phyloP scores from a whole-genome alignment of 148 eudicot species.

The Vaccinium corymbosum region DNA sequence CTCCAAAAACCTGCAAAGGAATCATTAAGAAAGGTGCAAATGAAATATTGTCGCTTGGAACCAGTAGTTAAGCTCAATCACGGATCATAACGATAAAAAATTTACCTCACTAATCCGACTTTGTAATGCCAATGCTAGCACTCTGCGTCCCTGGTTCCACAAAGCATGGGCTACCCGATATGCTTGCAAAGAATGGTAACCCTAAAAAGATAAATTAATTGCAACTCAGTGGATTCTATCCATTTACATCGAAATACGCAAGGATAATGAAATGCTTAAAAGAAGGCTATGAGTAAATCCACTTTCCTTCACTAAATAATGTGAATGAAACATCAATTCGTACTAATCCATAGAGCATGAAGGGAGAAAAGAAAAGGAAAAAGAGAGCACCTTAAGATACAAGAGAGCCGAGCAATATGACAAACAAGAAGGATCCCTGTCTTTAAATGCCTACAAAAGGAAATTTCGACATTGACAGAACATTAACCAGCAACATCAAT shows the following conservation, averaged over 20 bases:
- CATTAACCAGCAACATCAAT: neutral
- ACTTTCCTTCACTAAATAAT: neutral
- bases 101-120: slow-evolving; percentile 66
- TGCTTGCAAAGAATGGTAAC: slow-evolving; percentile 61
- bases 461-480: slow-evolving; percentile 2
- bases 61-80: neutral
- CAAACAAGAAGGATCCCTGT: slow-evolving; percentile 58
- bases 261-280: neutral
- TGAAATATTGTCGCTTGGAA: neutral
- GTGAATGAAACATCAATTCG: neutral
- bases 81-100: neutral
- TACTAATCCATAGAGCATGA: neutral
- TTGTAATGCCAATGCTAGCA: slow-evolving; percentile 59
- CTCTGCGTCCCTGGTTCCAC: slow-evolving; percentile 57
- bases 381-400: slow-evolving; percentile 45
- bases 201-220: slow-evolving; percentile 28
- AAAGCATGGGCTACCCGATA: slow-evolving; percentile 54
- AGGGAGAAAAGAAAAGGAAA: neutral
- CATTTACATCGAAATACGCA: neutral
- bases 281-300: neutral
- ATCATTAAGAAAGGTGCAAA: slow-evolving; percentile 3
- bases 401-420: slow-evolving; percentile 56
- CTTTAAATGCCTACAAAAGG: slow-evolving; percentile 46
- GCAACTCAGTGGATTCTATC: slow-evolving; percentile 8
- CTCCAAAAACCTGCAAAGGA: slow-evolving; percentile 47